phyloP scores from a whole-genome alignment of 164 flowering plant genomes.

The Piper betle region DNA sequence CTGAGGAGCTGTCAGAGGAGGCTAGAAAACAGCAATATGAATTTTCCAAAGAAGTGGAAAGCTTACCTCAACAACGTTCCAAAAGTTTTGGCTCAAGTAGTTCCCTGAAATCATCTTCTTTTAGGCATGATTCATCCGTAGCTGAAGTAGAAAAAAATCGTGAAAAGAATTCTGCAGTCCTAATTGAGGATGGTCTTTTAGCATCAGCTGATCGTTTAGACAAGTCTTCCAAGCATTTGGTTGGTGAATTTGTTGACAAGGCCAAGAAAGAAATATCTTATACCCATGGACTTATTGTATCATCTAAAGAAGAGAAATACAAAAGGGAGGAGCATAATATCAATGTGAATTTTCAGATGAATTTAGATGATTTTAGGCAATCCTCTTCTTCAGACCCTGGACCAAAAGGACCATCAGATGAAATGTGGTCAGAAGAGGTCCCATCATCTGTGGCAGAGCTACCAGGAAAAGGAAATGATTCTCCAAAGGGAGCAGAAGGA shows the following conservation, averaged over 20 bases:
- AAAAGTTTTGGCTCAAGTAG: slow-evolving; percentile 14
- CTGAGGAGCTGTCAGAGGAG: slow-evolving; percentile 10
- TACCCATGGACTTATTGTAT: not conserved
- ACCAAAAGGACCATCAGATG: slow-evolving; percentile 56
- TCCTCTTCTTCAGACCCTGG: slow-evolving; percentile 35
- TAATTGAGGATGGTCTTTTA: slow-evolving; percentile 32
- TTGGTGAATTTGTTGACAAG: slow-evolving; percentile 58
- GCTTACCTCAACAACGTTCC: not conserved
- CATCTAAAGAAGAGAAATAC: slow-evolving; percentile 13
- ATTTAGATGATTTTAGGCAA: slow-evolving; percentile 22
- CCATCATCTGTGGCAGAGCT: slow-evolving; percentile 26
- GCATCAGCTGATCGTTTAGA: slow-evolving; percentile 46
- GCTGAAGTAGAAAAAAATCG: slow-evolving; percentile 12
- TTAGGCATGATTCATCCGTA: slow-evolving; percentile 17
- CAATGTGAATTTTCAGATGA: not conserved
- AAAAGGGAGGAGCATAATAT: not conserved
- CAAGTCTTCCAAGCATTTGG: slow-evolving; percentile 38
- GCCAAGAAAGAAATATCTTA: slow-evolving; percentile 28
- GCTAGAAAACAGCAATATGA: slow-evolving; percentile 10
- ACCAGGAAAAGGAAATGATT: slow-evolving; percentile 14
- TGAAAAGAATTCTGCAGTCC: slow-evolving; percentile 9
- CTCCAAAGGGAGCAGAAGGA: slow-evolving; percentile 4
- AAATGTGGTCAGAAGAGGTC: slow-evolving; percentile 62
- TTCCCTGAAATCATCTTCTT: slow-evolving; percentile 5
- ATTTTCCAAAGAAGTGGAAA: not conserved